Conservation (phyloP, 345 rosid genomes). For the Populus pruinosa region DNA sequence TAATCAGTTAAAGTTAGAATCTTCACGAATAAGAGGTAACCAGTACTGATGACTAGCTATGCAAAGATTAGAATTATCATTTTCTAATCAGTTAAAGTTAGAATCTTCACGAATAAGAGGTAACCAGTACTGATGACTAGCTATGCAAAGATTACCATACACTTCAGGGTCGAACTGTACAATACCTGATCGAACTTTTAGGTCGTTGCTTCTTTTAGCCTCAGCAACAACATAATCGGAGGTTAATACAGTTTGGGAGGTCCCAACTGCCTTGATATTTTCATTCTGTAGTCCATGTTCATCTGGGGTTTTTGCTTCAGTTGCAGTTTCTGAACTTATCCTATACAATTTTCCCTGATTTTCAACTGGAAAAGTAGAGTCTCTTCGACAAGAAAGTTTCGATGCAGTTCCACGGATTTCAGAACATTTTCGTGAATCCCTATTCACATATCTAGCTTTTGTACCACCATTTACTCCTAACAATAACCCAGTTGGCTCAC, state of each 20-base stretch:
- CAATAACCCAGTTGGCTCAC: not conserved
- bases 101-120: not conserved
- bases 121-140: not conserved
- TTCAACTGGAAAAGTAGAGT: not conserved
- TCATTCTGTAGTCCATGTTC: not conserved
- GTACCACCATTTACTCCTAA: not conserved
- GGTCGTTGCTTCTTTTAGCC: not conserved
- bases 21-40: not conserved
- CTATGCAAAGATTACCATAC: not conserved
- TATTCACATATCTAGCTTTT: not conserved
- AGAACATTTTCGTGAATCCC: not conserved
- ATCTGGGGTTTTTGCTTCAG: not conserved
- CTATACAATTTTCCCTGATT: not conserved
- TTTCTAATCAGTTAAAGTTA: not conserved
- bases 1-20: not conserved
- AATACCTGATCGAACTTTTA: not conserved
- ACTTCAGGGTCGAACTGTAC: not conserved
- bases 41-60: not conserved
- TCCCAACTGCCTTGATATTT: not conserved
- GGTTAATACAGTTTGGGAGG: not conserved
- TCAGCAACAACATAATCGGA: not conserved
- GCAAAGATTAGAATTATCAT: not conserved
- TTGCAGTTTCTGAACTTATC: not conserved
- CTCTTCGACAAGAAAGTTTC: not conserved
- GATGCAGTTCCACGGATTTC: not conserved